These are phyloP conservation scores for Cymodocea nodosa DNA, from an alignment of 116 monocot genomes.

Conservation along the genomic window DNA sequence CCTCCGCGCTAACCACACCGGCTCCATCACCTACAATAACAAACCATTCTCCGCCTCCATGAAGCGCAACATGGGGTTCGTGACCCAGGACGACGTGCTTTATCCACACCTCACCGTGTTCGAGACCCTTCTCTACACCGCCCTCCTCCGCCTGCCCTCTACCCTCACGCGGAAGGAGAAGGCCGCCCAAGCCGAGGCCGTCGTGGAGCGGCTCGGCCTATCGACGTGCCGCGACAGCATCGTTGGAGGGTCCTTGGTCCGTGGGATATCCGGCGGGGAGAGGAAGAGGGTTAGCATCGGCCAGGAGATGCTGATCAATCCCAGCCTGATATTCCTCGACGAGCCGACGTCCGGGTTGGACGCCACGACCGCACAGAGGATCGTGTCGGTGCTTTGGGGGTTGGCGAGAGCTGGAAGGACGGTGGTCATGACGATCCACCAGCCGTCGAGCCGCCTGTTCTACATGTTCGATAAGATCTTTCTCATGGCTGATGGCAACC, in stretches of 20 bases:
- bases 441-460: conserved; percentile 37
- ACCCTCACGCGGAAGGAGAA: conserved; percentile 21
- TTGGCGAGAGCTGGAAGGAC: conserved; percentile 20
- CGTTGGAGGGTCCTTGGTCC: conserved; percentile 16
- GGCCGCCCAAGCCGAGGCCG: conserved; percentile 12
- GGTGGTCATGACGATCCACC: conserved; percentile 51
- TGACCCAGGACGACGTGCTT: conserved; percentile 54
- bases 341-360: conserved; percentile 49
- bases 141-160: conserved; percentile 37
- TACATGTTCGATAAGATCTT: conserved; percentile 35
- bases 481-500: conserved; percentile 24
- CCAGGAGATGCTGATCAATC: conserved; percentile 36
- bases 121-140: conserved; percentile 50
- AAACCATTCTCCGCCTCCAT: conserved; percentile 19
- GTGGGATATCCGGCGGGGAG: conserved; percentile 46
- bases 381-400: conserved; percentile 18
- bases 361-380: conserved; percentile 27
- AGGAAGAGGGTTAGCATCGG: conserved; percentile 47
- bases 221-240: conserved; percentile 15
- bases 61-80: conserved; percentile 34
- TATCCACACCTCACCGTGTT: conserved; percentile 52
- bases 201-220: conserved; percentile 32
- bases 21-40: conserved; percentile 39
- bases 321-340: conserved; percentile 37
- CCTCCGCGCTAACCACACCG: conserved; percentile 20